Conservation (phyloP, 805 yeast species). For the Candida germanica region DNA sequence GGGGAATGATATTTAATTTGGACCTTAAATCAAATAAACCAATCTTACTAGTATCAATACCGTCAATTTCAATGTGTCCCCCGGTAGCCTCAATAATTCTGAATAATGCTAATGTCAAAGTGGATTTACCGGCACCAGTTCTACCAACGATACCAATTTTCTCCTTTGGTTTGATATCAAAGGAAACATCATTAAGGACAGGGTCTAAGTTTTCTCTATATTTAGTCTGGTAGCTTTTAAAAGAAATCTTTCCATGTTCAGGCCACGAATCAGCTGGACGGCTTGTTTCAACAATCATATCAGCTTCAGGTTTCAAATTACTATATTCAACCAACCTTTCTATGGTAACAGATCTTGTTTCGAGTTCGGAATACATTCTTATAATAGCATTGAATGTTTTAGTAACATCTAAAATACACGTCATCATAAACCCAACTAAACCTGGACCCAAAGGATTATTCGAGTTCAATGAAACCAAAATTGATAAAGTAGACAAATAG, state of each 20-base stretch:
- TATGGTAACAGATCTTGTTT: conserved; percentile 30
- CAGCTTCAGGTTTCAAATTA: conserved; percentile 40
- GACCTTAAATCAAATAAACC: conserved; percentile 80
- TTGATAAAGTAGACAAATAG: conserved; percentile 25
- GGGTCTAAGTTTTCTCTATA: conserved; percentile 81
- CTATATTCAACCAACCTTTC: conserved; percentile 39
- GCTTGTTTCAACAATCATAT: conserved; percentile 35
- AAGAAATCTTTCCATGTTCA: conserved; percentile 57
- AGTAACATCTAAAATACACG: conserved; percentile 32
- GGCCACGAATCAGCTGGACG: conserved; percentile 65
- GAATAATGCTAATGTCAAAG: conserved; percentile 79
- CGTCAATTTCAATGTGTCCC: conserved; percentile 74
- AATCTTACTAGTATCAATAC: conserved; percentile 57
- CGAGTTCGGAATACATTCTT: conserved; percentile 34
- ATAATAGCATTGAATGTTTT: conserved; percentile 28
- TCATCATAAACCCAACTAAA: conserved; percentile 37
- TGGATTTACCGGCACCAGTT: conserved; percentile 95
- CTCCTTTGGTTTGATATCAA: conserved; percentile 68
- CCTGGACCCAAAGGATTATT: conserved; percentile 26
- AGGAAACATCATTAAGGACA: conserved; percentile 64
- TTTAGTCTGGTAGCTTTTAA: conserved; percentile 74
- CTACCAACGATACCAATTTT: conserved; percentile 95
- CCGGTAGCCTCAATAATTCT: conserved; percentile 74
- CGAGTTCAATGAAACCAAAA: conserved; percentile 24
- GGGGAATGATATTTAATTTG: conserved; percentile 82